Conservation (phyloP, 169 alveolate genomes). For the Cryptosporidium felis region DNA sequence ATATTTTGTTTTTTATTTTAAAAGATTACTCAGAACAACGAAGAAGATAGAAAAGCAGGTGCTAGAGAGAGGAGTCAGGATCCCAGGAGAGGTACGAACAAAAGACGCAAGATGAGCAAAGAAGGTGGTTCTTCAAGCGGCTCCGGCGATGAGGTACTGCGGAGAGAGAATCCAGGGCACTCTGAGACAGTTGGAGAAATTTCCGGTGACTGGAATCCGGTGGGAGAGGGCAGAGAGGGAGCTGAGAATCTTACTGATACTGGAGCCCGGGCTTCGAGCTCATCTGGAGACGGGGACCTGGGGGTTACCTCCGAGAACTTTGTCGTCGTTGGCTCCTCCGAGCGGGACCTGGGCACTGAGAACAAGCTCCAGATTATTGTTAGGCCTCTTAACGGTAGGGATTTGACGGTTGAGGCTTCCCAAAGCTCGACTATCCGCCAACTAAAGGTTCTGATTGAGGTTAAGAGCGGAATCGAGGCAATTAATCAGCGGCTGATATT, state of each 20-base stretch:
- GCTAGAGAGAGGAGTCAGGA: constrained; percentile 67
- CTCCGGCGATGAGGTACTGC: constrained; percentile 1
- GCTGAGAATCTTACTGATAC: neutral
- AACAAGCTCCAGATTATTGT: neutral
- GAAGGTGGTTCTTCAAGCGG: constrained; percentile 24
- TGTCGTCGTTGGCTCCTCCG: constrained; percentile 5
- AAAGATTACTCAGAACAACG: constrained; percentile 20
- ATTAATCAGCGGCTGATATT: constrained; percentile 45
- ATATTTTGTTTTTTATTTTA: neutral
- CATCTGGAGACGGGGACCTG: no score
- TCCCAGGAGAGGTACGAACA: constrained; percentile 18
- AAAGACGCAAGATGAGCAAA: constrained; percentile 36
- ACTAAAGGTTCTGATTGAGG: constrained; percentile 50
- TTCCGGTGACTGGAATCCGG: neutral
- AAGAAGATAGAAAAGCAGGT: neutral
- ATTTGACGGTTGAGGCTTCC: constrained; percentile 28
- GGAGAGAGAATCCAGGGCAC: neutral
- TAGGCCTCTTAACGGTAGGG: constrained; percentile 61
- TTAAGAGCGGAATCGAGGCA: constrained; percentile 58
- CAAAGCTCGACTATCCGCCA: constrained; percentile 39
- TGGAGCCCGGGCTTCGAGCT: neutral
- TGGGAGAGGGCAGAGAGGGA: neutral
- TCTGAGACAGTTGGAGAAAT: neutral
- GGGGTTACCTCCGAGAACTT: constrained; percentile 3
- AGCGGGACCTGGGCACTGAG: neutral